Evolutionary conservation across 768 basidiomycete genomes (phyloP).

Genomic region (Mycena rebaudengoi): DNA sequence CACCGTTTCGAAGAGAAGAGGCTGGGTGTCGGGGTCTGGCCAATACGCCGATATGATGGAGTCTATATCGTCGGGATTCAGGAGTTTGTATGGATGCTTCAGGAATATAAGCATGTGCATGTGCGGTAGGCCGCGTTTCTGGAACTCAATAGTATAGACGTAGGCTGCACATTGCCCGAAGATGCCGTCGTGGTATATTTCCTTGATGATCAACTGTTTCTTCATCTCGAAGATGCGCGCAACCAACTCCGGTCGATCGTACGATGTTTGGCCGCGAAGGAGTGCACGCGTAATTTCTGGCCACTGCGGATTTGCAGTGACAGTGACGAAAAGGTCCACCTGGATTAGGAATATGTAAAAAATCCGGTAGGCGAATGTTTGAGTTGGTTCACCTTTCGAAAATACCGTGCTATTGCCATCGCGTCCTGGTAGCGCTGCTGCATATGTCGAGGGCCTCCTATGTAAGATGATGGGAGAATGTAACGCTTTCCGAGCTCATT

Average conservation of each 20-base stretch:
- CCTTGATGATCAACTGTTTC: conserved; percentile 44
- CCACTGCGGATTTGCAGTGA: not conserved
- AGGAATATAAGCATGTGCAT: conserved; percentile 52
- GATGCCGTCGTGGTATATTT: conserved; percentile 46
- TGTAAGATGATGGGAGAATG: too few species aligned
- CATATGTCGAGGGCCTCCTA: too few species aligned
- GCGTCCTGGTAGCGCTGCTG: too few species aligned
- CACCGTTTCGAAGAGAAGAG: too few species aligned
- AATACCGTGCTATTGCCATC: too few species aligned
- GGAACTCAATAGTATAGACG: conserved; percentile 55
- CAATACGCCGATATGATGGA: not conserved
- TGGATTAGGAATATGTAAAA: too few species aligned
- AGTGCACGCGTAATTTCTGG: conserved; percentile 34
- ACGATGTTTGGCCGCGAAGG: conserved; percentile 44
- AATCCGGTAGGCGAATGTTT: too few species aligned
- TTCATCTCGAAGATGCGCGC: conserved; percentile 55
- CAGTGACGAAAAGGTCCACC: not conserved
- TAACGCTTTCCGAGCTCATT: too few species aligned
- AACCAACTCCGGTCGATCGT: conserved; percentile 59
- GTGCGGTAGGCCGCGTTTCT: conserved; percentile 53
- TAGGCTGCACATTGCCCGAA: conserved; percentile 52
- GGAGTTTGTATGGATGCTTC: conserved; percentile 17
- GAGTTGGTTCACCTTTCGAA: too few species aligned
- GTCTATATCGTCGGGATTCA: not conserved
- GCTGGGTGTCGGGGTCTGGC: conserved; percentile 12